Evolutionary conservation across 306 rosid species (phyloP).

Genomic region (Castanea mollissima): DNA sequence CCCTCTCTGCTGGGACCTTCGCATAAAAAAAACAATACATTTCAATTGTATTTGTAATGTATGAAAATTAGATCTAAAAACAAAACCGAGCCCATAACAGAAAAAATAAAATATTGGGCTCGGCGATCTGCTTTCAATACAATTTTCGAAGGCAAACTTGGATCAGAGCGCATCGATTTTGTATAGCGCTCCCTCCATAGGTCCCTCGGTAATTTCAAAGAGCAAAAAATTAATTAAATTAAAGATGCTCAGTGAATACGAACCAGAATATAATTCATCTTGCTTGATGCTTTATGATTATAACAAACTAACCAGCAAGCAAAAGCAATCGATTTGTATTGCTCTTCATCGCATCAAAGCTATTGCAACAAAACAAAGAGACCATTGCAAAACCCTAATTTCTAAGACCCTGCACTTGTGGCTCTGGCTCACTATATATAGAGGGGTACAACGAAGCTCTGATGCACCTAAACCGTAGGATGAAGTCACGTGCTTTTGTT

Average conservation of each 20-base stretch:
- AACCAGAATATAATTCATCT: slow-evolving; percentile 73
- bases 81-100: slow-evolving; percentile 23
- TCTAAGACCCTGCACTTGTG: not conserved
- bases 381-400: not conserved
- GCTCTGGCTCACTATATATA: not conserved
- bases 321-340: slow-evolving; percentile 48
- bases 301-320: not conserved
- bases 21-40: not conserved
- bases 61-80: slow-evolving; percentile 35
- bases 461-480: slow-evolving; percentile 7
- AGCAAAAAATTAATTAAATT: not conserved
- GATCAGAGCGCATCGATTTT: slow-evolving; percentile 58
- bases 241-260: slow-evolving; percentile 96
- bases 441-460: not conserved
- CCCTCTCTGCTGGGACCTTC: slow-evolving; percentile 96
- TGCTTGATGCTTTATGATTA: slow-evolving; percentile 37
- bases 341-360: slow-evolving; percentile 55
- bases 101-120: slow-evolving; percentile 19
- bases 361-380: not conserved
- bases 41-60: slow-evolving; percentile 11
- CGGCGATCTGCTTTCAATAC: slow-evolving; percentile 35
- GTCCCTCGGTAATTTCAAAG: slow-evolving; percentile 51
- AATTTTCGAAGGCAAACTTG: slow-evolving; percentile 97
- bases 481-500: not conserved
- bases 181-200: slow-evolving; percentile 76